A percentile compares a stretch with the other conserved stretches of the same genome.
Evolutionary conservation across 140 eudicot genomes (phyloP).

Genomic region (Oenanthe javanica): DNA sequence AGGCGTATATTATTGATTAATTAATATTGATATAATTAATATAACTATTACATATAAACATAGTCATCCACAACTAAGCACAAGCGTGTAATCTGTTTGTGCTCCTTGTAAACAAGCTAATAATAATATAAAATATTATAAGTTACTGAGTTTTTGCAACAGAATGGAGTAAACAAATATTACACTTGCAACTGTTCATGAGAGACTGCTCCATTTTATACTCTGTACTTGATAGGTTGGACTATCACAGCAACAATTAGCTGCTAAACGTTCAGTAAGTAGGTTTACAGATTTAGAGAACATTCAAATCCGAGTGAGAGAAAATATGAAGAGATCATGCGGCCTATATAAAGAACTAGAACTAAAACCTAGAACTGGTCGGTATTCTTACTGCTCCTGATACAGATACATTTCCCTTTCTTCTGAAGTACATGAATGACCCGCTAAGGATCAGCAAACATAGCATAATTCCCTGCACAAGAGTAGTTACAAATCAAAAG

Average conservation of each 20-base stretch:
- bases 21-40: too few relatives aligned
- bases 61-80: too few relatives aligned
- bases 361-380: constrained; percentile 59
- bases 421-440: constrained; percentile 46
- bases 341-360: not conserved
- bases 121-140: too few relatives aligned
- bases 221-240: not conserved
- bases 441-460: constrained; percentile 58
- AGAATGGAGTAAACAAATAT: not conserved
- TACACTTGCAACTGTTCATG: not conserved
- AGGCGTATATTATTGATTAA: too few relatives aligned
- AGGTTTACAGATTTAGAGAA: not conserved
- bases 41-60: too few relatives aligned
- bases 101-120: too few relatives aligned
- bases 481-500: not conserved
- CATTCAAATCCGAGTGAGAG: not conserved
- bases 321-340: not conserved
- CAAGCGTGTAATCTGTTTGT: too few relatives aligned
- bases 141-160: not conserved
- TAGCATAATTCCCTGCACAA: constrained; percentile 54
- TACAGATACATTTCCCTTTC: constrained; percentile 34
- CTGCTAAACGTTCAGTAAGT: not conserved
- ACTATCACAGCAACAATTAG: not conserved
- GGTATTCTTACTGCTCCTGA: constrained; percentile 62
- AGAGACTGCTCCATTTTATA: not conserved